Evolutionary conservation across 2,329 filamentous ascomycete species (phyloP).

Genomic region (Penicillium thymicola): DNA sequence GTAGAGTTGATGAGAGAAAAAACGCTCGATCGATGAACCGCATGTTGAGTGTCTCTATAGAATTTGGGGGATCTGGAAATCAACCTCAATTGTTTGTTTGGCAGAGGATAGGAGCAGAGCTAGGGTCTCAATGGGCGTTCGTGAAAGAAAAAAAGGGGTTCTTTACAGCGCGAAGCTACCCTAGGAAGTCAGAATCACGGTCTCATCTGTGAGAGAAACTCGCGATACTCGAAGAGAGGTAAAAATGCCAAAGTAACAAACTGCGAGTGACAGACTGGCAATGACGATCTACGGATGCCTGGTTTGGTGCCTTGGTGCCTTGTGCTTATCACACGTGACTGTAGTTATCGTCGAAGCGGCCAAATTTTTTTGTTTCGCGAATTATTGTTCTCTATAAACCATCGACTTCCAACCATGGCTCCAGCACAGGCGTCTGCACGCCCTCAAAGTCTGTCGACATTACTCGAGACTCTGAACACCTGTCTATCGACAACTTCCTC

Average conservation of each 20-base stretch:
- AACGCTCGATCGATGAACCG: constrained; percentile 31
- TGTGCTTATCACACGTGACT: constrained; percentile 3
- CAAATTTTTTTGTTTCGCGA: constrained; percentile 9
- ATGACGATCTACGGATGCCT: constrained; percentile 4
- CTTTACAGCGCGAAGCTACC: neutral
- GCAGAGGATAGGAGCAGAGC: neutral
- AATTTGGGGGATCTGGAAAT: constrained; percentile 12
- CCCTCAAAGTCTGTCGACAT: constrained; percentile 25
- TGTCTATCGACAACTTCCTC: constrained; percentile 35
- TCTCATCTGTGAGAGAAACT: neutral
- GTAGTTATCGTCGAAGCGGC: constrained; percentile 8
- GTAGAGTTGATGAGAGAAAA: constrained; percentile 31
- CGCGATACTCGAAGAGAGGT: constrained; percentile 4
- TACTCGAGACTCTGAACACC: constrained; percentile 35
- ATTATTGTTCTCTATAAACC: neutral
- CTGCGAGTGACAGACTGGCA: constrained; percentile 8
- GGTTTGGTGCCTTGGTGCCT: constrained; percentile 4
- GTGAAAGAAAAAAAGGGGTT: neutral
- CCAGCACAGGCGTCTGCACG: constrained; percentile 22
- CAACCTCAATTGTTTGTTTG: constrained; percentile 14
- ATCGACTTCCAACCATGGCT: constrained; percentile 22
- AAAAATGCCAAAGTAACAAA: neutral
- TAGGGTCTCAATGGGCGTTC: neutral
- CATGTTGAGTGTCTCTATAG: constrained; percentile 31
- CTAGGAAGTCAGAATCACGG: neutral